Percentiles rank a stretch among this genome's conserved stretches.
Conservation (phyloP, 2,329 filamentous ascomycete species). For the Xylariaceae sp. region DNA sequence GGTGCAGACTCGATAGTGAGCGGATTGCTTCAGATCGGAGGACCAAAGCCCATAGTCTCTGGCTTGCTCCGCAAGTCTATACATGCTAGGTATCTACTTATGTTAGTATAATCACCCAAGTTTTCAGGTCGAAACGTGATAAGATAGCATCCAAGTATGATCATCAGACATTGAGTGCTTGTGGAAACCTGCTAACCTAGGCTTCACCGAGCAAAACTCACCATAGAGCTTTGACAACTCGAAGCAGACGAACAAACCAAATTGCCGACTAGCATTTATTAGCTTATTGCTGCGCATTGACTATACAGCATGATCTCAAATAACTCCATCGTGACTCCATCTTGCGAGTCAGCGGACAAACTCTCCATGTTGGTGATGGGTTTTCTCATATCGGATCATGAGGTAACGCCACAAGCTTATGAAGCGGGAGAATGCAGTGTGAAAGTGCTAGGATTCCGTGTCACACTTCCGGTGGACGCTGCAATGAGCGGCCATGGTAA, state of each 20-base stretch:
- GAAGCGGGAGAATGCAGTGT: neutral
- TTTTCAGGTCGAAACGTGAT: neutral
- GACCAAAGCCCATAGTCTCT: neutral
- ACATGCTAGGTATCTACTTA: too few relatives aligned
- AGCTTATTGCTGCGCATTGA: too few relatives aligned
- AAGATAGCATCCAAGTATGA: neutral
- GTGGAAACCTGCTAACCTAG: neutral
- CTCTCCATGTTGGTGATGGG: constrained; percentile 1
- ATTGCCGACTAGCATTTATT: too few relatives aligned
- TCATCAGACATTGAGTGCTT: neutral
- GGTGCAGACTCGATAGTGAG: neutral
- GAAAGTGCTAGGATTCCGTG: constrained; percentile 5
- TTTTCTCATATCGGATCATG: constrained; percentile 5
- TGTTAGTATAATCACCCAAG: neutral
- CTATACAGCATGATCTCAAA: neutral
- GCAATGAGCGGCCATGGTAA: constrained; percentile 3
- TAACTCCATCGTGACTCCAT: constrained; percentile 7
- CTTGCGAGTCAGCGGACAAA: neutral
- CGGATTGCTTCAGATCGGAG: neutral
- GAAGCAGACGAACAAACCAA: too few relatives aligned
- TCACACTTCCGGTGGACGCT: neutral
- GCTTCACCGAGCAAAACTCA: neutral
- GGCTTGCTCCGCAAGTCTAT: too few relatives aligned
- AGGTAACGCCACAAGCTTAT: neutral
- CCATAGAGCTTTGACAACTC: too few relatives aligned